Percentiles rank a stretch among this genome's conserved stretches.
phyloP scores from a whole-genome alignment of 148 eudicot species.

The Rhododendron ovatum region DNA sequence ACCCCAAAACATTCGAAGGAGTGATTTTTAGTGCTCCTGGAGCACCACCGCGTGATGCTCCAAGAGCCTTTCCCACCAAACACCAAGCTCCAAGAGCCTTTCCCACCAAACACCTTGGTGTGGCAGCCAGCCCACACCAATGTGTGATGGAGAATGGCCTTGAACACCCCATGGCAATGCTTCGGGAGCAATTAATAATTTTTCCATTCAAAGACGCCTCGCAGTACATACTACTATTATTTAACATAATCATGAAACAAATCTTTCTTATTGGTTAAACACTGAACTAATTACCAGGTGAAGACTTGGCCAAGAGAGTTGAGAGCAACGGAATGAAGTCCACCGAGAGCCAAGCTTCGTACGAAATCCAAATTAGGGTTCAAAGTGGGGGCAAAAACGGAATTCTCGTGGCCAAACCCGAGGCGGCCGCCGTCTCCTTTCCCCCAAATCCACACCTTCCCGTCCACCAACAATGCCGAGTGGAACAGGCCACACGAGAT shows the following conservation, averaged over 20 bases:
- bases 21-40: not conserved
- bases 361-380: slow-evolving; percentile 45
- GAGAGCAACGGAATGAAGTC: slow-evolving; percentile 83
- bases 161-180: not conserved
- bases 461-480: slow-evolving; percentile 59
- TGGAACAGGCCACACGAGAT: slow-evolving; percentile 84
- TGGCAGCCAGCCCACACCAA: not conserved
- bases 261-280: not conserved
- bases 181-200: not conserved
- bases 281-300: slow-evolving; percentile 62
- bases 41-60: not conserved
- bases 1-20: not conserved
- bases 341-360: slow-evolving; percentile 67
- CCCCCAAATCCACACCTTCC: slow-evolving; percentile 85
- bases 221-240: not conserved
- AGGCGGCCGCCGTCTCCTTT: slow-evolving; percentile 94
- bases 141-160: not conserved
- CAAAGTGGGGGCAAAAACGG: slow-evolving; percentile 43
- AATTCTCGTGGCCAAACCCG: slow-evolving; percentile 69
- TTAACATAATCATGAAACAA: not conserved
- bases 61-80: not conserved
- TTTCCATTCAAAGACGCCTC: not conserved
- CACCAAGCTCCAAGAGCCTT: not conserved
- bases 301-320: slow-evolving; percentile 57
- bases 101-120: not conserved